Conservation (phyloP, 352 stramenopile species). For the Globisporangium solare region DNA sequence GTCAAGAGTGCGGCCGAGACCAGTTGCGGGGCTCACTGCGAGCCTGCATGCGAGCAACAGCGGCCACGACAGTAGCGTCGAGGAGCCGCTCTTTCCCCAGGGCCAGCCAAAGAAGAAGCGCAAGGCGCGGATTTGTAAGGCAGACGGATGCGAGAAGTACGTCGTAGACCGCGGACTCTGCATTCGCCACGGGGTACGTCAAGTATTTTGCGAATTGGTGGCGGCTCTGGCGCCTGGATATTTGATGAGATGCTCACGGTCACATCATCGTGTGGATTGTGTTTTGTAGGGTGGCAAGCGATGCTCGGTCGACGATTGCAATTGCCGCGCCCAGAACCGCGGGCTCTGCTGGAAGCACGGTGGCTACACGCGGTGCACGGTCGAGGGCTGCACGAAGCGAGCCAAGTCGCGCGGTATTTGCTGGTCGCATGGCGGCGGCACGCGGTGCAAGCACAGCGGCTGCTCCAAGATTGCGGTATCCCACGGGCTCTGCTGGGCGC, state of each 20-base stretch:
- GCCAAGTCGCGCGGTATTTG: slow-evolving; percentile 28
- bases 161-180: slow-evolving; percentile 42
- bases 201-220: background rate
- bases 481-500: slow-evolving; percentile 43
- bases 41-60: too few species aligned
- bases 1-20: too few species aligned
- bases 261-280: background rate
- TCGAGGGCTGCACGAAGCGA: slow-evolving; percentile 42
- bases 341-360: slow-evolving; percentile 53
- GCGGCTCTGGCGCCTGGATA: background rate
- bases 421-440: slow-evolving; percentile 28
- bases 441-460: slow-evolving; percentile 36
- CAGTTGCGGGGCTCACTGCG: too few species aligned
- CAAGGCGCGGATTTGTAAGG: slow-evolving; percentile 34
- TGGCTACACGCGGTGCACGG: slow-evolving; percentile 26
- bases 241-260: too few species aligned
- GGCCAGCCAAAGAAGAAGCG: slow-evolving; percentile 28
- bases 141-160: slow-evolving; percentile 38
- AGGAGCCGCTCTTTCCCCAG: too few species aligned
- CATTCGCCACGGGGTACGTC: slow-evolving; percentile 36
- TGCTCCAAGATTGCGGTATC: slow-evolving; percentile 61
- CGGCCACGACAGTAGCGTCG: too few species aligned
- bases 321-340: slow-evolving; percentile 46
- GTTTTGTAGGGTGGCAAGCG: slow-evolving; percentile 35
- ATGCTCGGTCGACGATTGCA: slow-evolving; percentile 44